phyloP scores from a whole-genome alignment of 108 stramenopile species.

The Stephanodiscus minutulus region DNA sequence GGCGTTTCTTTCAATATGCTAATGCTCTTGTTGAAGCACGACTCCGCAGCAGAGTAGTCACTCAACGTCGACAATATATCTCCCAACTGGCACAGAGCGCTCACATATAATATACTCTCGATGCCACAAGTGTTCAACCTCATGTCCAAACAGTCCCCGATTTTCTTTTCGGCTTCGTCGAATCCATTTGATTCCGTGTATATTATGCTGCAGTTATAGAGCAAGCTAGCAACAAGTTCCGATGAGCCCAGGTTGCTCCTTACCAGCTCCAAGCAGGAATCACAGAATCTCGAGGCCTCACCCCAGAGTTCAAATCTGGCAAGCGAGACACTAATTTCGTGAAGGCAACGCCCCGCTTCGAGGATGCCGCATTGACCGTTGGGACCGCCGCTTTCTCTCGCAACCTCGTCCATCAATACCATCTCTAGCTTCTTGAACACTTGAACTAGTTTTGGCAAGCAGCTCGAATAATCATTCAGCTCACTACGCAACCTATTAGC shows the following conservation, averaged over 20 bases:
- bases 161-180: constrained; percentile 52
- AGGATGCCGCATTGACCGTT: constrained; percentile 34
- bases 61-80: constrained; percentile 67
- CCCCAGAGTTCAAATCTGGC: constrained; percentile 72
- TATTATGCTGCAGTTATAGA: constrained; percentile 69
- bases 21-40: constrained; percentile 69
- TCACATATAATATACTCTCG: constrained; percentile 65
- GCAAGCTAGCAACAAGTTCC: constrained; percentile 65
- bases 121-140: constrained; percentile 60
- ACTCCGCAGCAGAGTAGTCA: constrained; percentile 69
- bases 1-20: constrained; percentile 65
- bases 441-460: not conserved
- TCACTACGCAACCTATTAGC: constrained; percentile 30
- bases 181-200: constrained; percentile 66
- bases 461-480: constrained; percentile 10
- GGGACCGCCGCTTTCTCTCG: constrained; percentile 12
- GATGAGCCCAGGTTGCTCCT: constrained; percentile 51
- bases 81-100: constrained; percentile 68
- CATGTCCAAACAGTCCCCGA: constrained; percentile 62
- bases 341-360: constrained; percentile 69
- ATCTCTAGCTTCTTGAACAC: constrained; percentile 23
- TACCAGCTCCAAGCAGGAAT: constrained; percentile 66
- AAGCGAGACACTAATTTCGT: constrained; percentile 76
- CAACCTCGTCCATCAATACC: constrained; percentile 28
- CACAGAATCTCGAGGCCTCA: constrained; percentile 69